Base-by-base conservation (phyloP, 1,284 basidiomycete genomes). In the Cryptococcus sp. region DNA sequence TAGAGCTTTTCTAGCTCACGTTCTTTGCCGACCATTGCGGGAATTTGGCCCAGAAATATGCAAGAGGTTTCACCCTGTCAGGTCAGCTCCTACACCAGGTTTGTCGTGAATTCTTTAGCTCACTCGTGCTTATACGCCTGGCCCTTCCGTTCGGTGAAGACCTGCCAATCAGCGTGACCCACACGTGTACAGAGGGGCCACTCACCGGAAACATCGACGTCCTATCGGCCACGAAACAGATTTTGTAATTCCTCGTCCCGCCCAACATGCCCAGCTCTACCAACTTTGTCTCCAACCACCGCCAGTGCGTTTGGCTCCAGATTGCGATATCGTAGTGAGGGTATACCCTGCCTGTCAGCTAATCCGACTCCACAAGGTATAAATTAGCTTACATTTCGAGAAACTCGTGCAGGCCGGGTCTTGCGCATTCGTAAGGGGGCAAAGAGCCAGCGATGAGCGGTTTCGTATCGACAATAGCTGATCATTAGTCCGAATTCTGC, bases 261-360 rank as follows among this genome's bases (percentile, higher is more conserved):
- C 87, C 87, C 18, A 94, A 74, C 82, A 93, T 87, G 22, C 82
- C 86, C 22, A 94, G 78, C 69, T 94, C 90, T 16, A 87, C 81
- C 4, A 95, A 78, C 72, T 94, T 95, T 26, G 83, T 82, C 71
- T 95, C 91, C 24, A 94, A 77, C 89, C 89, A 94, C 43, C 88
- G 78, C 89, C 89, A 92, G 54, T 82, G 84, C 1, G 89, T 93
- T 71, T 74, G 73, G 28, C 65, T 85, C 87, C 87, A 90, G 48
- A 90, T 83, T 58, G 84, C 86, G 53, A 91, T 86, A 60, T 92
- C 87, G 66, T 91, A 91, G 65, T 82, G 76, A 3, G 83, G 83
- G 59, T 91, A 89, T 47, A 87, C 76, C 5, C 81, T 66, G 43
- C 5, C 6, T 28, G 24, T 28, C 19, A 40, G 39, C 19, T 36